A percentile compares a stretch with the other conserved stretches of the same genome.
phyloP scores from a whole-genome alignment of 2,329 filamentous ascomycete species.

The Cyphellophora europaea region DNA sequence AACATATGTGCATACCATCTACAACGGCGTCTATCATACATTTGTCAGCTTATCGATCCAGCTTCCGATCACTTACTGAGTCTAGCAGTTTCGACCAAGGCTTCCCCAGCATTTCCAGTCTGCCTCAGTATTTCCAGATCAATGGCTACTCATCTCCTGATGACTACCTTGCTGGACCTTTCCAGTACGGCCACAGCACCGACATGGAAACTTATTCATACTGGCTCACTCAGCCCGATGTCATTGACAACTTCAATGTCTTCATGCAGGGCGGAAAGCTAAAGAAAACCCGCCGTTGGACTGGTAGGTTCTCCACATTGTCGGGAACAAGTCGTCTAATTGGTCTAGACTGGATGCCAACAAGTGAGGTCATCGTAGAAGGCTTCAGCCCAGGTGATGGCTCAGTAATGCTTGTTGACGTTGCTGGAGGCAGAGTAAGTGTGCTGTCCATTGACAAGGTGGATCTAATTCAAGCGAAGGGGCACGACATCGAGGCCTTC shows the following conservation, averaged over 20 bases:
- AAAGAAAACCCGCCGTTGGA: not conserved
- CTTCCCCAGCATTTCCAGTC: not conserved
- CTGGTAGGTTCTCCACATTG: not conserved
- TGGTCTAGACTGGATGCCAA: not conserved
- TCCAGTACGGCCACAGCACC: not conserved
- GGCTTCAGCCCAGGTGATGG: not conserved
- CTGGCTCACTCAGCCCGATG: constrained; percentile 1
- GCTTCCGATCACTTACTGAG: too few relatives aligned
- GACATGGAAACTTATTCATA: not conserved
- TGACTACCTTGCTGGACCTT: not conserved
- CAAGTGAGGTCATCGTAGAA: not conserved
- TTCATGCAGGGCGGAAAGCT: constrained; percentile 2
- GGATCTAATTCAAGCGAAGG: too few relatives aligned
- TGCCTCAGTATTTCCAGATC: not conserved
- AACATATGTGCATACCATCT: not conserved
- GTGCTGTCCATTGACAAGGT: too few relatives aligned
- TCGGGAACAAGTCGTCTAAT: not conserved
- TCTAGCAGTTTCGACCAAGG: constrained; percentile 3
- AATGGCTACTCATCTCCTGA: constrained; percentile 1
- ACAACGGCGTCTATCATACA: constrained; percentile 1
- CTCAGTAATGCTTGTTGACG: not conserved
- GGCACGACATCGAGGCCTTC: not conserved
- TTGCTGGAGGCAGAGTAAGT: not conserved
- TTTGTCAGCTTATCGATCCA: constrained; percentile 1
- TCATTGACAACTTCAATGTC: constrained; percentile 1